A percentile compares a stretch with the other conserved stretches of the same genome.
Evolutionary conservation across 257 asterid species (phyloP).

Genomic region (Fraxinus anomala): DNA sequence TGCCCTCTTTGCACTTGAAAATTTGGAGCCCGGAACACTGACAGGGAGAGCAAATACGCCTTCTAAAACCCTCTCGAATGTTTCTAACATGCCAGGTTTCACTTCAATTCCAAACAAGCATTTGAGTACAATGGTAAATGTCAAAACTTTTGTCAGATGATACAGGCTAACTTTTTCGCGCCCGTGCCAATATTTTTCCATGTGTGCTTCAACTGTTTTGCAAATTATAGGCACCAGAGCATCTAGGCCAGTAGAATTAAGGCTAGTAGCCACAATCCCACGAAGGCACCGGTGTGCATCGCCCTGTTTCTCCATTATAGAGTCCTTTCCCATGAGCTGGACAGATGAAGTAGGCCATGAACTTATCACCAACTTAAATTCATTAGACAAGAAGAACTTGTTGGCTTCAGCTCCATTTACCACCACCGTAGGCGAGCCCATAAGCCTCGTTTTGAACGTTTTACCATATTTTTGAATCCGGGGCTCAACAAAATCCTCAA

Average conservation of each 20-base stretch:
- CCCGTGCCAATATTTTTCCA: constrained; percentile 45
- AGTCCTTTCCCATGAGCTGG: constrained; percentile 74
- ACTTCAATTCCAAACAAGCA: constrained; percentile 74
- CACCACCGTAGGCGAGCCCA: constrained; percentile 82
- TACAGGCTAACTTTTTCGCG: constrained; percentile 50
- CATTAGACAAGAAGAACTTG: constrained; percentile 76
- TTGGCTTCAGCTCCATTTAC: constrained; percentile 83
- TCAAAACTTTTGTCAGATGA: constrained; percentile 46
- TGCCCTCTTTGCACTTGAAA: constrained; percentile 70
- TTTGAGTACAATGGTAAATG: constrained; percentile 70
- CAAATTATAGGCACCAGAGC: constrained; percentile 67
- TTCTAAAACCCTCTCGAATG: constrained; percentile 73
- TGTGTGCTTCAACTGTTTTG: constrained; percentile 41
- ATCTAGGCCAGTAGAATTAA: constrained; percentile 50
- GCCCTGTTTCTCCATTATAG: constrained; percentile 88
- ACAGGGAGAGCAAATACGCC: constrained; percentile 73
- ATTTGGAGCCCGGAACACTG: constrained; percentile 61
- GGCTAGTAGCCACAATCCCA: constrained; percentile 69
- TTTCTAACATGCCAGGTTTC: constrained; percentile 48
- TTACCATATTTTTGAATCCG: constrained; percentile 59
- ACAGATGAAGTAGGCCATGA: constrained; percentile 92
- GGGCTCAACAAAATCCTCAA: constrained; percentile 65
- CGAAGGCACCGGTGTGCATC: constrained; percentile 67
- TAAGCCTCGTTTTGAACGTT: constrained; percentile 71
- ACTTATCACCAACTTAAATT: constrained; percentile 81